Evolutionary conservation across 2,329 filamentous ascomycete genomes (phyloP).

Genomic region (Colletotrichum lupini): DNA sequence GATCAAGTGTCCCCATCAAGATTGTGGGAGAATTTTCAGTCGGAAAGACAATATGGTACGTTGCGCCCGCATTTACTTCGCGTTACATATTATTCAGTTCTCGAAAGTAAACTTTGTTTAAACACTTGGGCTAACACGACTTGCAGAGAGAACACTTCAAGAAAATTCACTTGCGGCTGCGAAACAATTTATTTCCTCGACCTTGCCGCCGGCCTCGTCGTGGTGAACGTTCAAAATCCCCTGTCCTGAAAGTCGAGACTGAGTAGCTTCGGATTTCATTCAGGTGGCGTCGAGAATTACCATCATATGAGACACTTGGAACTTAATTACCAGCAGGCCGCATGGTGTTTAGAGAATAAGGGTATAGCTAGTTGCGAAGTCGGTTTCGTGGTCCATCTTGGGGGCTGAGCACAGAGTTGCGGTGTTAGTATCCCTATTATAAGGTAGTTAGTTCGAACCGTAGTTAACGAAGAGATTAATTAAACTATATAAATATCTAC

Average conservation of each 20-base stretch:
- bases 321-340: not conserved
- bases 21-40: conserved; percentile 18
- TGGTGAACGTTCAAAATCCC: not conserved
- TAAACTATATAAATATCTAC: too few relatives aligned
- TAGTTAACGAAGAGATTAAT: too few relatives aligned
- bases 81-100: too few relatives aligned
- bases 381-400: not conserved
- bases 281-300: not conserved
- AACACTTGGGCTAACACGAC: not conserved
- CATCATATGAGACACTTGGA: not conserved
- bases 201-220: conserved; percentile 10
- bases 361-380: not conserved
- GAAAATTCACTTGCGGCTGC: conserved; percentile 7
- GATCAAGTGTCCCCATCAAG: conserved; percentile 12
- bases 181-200: conserved; percentile 19
- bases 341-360: not conserved
- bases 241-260: not conserved
- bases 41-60: conserved; percentile 24
- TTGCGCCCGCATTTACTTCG: too few relatives aligned
- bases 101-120: not conserved
- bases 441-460: too few relatives aligned
- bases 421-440: too few relatives aligned
- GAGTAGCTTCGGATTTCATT: not conserved
- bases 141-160: conserved; percentile 23
- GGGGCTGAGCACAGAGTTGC: not conserved